Evolutionary conservation across 2,329 filamentous ascomycete genomes (phyloP).

Genomic region (Venturia effusa): DNA sequence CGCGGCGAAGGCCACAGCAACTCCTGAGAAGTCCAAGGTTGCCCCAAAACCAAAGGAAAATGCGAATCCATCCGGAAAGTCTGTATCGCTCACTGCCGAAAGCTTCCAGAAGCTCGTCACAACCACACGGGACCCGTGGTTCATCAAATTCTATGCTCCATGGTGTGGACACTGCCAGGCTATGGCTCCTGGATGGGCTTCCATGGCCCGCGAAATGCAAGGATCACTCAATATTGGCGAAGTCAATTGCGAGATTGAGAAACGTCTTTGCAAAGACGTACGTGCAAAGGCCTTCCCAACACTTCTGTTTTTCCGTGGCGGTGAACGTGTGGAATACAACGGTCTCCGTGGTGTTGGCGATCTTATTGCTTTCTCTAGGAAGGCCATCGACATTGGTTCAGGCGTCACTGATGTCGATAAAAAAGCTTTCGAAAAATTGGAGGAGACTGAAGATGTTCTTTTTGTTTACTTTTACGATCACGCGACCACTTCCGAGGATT

Average conservation of each 20-base stretch:
- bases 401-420: slow-evolving; percentile 76
- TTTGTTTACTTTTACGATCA: slow-evolving; percentile 98
- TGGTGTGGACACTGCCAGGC: slow-evolving; percentile 96
- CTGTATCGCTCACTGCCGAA: slow-evolving; percentile 67
- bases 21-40: slow-evolving; percentile 32
- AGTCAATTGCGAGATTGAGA: slow-evolving; percentile 85
- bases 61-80: slow-evolving; percentile 67
- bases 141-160: slow-evolving; percentile 96
- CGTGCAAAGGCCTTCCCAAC: slow-evolving; percentile 73
- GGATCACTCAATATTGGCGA: slow-evolving; percentile 85
- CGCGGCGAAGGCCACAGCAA: slow-evolving; percentile 15
- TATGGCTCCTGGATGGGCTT: slow-evolving; percentile 80
- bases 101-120: slow-evolving; percentile 80
- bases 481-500: slow-evolving; percentile 86
- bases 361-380: slow-evolving; percentile 75
- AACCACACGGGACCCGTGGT: slow-evolving; percentile 84
- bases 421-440: slow-evolving; percentile 64
- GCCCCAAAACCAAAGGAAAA: slow-evolving; percentile 35
- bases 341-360: slow-evolving; percentile 88
- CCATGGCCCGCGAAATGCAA: slow-evolving; percentile 85
- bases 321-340: slow-evolving; percentile 85
- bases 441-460: slow-evolving; percentile 88
- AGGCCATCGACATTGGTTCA: slow-evolving; percentile 64
- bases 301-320: slow-evolving; percentile 83
- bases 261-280: slow-evolving; percentile 85